These are phyloP conservation scores for Imleria badia DNA, from an alignment of 768 basidiomycete genomes.

Conservation along the genomic window DNA sequence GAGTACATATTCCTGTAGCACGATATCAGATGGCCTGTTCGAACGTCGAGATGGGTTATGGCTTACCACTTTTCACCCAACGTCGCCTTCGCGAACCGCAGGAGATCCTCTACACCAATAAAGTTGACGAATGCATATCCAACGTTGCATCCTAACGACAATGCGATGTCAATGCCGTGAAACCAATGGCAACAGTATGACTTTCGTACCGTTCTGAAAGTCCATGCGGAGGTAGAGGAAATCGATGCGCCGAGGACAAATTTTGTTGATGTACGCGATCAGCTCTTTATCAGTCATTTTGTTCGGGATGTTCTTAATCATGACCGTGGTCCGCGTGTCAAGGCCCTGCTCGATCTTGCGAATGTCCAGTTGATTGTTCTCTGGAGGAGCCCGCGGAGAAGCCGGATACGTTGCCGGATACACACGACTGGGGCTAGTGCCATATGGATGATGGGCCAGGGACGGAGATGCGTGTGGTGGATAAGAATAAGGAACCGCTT, in stretches of 20 bases:
- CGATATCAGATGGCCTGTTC: constrained; percentile 1
- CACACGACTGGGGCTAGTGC: constrained; percentile 16
- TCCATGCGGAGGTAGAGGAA: constrained; percentile 89
- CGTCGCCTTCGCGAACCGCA: constrained; percentile 69
- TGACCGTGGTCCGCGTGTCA: constrained; percentile 82
- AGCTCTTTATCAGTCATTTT: constrained; percentile 82
- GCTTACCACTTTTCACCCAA: constrained; percentile 81
- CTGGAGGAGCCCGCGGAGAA: constrained; percentile 32
- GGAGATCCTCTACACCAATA: constrained; percentile 71
- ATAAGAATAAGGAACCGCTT: constrained; percentile 27
- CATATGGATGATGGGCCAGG: constrained; percentile 19
- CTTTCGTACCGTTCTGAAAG: constrained; percentile 66
- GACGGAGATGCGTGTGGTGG: constrained; percentile 27
- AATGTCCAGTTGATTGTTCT: constrained; percentile 64
- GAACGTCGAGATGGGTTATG: background rate
- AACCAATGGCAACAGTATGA: background rate
- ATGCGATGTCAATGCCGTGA: constrained; percentile 2
- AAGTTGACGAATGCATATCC: constrained; percentile 92
- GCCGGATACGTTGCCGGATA: constrained; percentile 24
- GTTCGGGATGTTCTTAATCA: constrained; percentile 93
- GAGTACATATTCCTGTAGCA: constrained; percentile 82
- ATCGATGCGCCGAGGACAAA: constrained; percentile 76
- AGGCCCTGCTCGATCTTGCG: constrained; percentile 70
- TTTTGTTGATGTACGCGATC: constrained; percentile 62
- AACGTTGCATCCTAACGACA: constrained; percentile 64